These are phyloP conservation scores for Arachnomyces sp. DNA, from an alignment of 2,329 filamentous ascomycete species.

Conservation along the genomic window DNA sequence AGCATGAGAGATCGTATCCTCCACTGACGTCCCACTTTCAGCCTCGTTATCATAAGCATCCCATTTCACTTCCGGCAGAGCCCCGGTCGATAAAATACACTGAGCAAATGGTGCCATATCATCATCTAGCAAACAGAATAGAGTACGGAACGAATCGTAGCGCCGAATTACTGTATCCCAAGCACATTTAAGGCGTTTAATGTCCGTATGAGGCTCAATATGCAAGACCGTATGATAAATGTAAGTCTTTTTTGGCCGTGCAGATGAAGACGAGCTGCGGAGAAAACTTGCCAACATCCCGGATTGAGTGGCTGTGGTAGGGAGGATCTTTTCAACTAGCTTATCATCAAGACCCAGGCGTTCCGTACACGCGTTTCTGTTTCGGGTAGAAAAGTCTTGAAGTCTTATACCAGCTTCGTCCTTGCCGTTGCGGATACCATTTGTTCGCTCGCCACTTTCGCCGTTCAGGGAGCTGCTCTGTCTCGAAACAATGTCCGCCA, in stretches of 20 bases:
- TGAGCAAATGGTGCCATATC: conserved; percentile 29
- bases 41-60: conserved; percentile 6
- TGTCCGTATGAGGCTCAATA: conserved; percentile 17
- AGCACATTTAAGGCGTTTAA: conserved; percentile 17
- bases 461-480: too few species aligned
- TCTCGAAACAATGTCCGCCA: conserved; percentile 5
- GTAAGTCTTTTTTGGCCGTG: conserved; percentile 18
- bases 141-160: conserved; percentile 27
- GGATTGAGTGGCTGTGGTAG: conserved; percentile 28
- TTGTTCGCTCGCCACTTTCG: too few species aligned
- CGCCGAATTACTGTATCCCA: conserved; percentile 18
- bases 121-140: conserved; percentile 27
- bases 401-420: conserved; percentile 5
- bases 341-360: conserved; percentile 10
- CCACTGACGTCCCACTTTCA: conserved; percentile 10
- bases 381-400: conserved; percentile 14
- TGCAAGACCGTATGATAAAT: conserved; percentile 25
- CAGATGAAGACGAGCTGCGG: conserved; percentile 13
- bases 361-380: conserved; percentile 14
- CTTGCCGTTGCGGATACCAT: too few species aligned
- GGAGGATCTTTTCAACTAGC: conserved; percentile 23
- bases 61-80: conserved; percentile 11
- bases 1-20: conserved; percentile 16
- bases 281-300: conserved; percentile 29
- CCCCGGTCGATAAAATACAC: conserved; percentile 19